Base-by-base conservation (phyloP, 2,329 filamentous ascomycete species). In the Podosphaera fusca region DNA sequence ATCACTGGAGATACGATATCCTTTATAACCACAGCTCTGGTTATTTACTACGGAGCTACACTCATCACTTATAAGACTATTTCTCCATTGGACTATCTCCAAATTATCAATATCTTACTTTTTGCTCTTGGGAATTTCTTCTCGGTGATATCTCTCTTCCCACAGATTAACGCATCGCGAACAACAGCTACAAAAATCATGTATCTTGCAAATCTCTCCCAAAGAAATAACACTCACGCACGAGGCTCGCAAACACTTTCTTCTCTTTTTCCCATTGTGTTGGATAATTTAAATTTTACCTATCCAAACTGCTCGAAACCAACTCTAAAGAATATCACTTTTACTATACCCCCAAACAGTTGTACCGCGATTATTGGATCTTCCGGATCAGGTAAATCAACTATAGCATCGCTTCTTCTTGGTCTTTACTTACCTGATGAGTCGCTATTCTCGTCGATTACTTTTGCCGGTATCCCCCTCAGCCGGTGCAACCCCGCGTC, bases 31-130 rank as follows among this genome's bases (percentile, higher is more conserved):
- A 82, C 80, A 46, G 86, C 87, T 0, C 70, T 94, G 2, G 77
- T 94, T 8, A 92, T 95, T 66, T 95, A 84, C 70, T 94, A 90
- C 65, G 87, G 85, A 2, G 79, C 81, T 0, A 70, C 76, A 0
- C 73, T 94, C 9, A 74, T 85, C 4, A 73, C 74, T 0, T 67
- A 69, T 49, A 65, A 71, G 8, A 69, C 75, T 45, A 69, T 71
- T 61, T 73, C 72, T 0, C 75, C 83, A 0, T 72, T 75, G 1
- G 71, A 75, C 1, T 76, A 92, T 21, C 70, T 94, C 34, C 79
- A 83, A 59, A 85, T 92, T 0, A 81, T 92, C 63, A 84, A 88
- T 38, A 75, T 95, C 56, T 75, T 96, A 0, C 75, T 95, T n/a
- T 85, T 95, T 66, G 83, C 85, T 59, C 79, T 94, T 57, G 80